A percentile compares a stretch with the other conserved stretches of the same genome.
Evolutionary conservation across 2,329 filamentous ascomycete genomes (phyloP).

Genomic region (Hypoxylon sp.): DNA sequence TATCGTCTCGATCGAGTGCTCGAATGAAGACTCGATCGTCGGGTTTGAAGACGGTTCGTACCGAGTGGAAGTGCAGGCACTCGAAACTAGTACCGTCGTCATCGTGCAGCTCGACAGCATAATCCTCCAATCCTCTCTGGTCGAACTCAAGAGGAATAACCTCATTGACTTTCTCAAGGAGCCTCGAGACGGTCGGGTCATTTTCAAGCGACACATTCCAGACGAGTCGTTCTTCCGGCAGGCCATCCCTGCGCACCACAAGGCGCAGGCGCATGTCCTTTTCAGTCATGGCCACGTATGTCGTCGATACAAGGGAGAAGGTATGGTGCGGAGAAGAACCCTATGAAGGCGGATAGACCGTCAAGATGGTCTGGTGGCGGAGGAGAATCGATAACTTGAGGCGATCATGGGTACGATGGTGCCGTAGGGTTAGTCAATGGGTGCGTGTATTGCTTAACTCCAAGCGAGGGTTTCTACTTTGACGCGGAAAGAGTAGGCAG

Average conservation of each 20-base stretch:
- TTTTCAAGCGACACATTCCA: constrained; percentile 74
- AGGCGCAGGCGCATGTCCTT: constrained; percentile 78
- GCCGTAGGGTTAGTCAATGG: not conserved
- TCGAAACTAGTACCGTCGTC: constrained; percentile 77
- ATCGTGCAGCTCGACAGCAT: constrained; percentile 80
- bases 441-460: not conserved
- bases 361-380: constrained; percentile 1
- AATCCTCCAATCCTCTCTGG: constrained; percentile 91
- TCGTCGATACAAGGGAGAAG: not conserved
- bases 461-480: not conserved
- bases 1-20: constrained; percentile 80
- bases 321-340: not conserved
- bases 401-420: constrained; percentile 2
- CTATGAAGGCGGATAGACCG: not conserved
- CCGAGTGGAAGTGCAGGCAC: constrained; percentile 85
- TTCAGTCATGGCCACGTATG: constrained; percentile 52
- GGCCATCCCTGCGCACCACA: constrained; percentile 77
- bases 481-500: not conserved
- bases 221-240: constrained; percentile 80
- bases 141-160: constrained; percentile 84
- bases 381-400: not conserved
- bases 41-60: constrained; percentile 79
- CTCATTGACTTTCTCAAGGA: constrained; percentile 84
- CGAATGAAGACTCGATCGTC: constrained; percentile 89
- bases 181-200: constrained; percentile 79